Evolutionary conservation across 176 grass and related monocot genomes (phyloP).

Genomic region (Tuctoria greenei): DNA sequence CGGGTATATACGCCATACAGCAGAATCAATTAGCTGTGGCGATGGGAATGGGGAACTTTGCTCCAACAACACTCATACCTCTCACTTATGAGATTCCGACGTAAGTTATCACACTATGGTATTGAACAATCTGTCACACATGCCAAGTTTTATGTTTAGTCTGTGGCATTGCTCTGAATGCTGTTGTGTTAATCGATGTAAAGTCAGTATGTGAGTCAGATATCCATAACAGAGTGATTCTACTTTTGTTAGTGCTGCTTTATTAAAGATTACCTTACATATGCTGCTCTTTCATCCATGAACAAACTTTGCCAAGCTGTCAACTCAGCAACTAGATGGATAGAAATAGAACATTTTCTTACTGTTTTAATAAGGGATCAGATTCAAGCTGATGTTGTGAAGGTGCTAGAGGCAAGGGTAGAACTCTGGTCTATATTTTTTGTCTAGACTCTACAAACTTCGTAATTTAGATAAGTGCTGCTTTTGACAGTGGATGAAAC

Average conservation of each 20-base stretch:
- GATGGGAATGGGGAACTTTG: conserved; percentile 52
- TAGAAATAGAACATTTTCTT: background rate
- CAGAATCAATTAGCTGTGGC: conserved; percentile 52
- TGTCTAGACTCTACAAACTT: background rate
- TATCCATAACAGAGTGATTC: background rate
- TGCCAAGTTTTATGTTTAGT: conserved; percentile 8
- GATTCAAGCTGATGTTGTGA: background rate
- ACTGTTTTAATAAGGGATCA: background rate
- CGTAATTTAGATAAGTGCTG: background rate
- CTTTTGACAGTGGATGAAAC: conserved; percentile 6
- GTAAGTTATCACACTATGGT: conserved; percentile 44
- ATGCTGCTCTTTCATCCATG: background rate
- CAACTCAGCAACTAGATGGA: background rate
- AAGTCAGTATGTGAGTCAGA: background rate
- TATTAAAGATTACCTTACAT: background rate
- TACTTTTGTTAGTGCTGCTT: background rate
- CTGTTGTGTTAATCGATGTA: background rate
- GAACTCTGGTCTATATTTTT: background rate
- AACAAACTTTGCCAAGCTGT: background rate
- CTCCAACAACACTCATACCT: conserved; percentile 57
- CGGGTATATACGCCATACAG: conserved; percentile 87
- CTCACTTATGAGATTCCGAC: conserved; percentile 78
- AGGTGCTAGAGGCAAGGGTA: background rate
- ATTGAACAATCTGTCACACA: background rate
- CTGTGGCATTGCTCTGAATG: background rate